Evolutionary conservation across 768 basidiomycete species (phyloP).

Genomic region (Trametes meyenii): DNA sequence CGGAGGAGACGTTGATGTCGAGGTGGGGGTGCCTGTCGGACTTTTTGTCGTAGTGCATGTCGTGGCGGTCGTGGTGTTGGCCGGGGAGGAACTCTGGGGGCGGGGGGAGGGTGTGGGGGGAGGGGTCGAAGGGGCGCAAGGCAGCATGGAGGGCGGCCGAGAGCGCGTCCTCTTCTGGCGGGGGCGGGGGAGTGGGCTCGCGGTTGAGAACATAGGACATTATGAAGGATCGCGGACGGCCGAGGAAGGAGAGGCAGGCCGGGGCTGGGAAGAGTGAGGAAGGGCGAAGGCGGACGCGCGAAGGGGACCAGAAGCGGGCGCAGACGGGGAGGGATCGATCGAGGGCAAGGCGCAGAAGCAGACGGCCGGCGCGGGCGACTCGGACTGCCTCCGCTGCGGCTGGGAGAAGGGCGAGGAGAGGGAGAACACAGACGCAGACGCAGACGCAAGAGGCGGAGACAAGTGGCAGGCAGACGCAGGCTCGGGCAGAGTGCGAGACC

Average conservation of each 20-base stretch:
- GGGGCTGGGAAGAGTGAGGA: neutral
- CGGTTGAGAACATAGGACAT: slow-evolving; percentile 42
- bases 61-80: slow-evolving; percentile 26
- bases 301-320: neutral
- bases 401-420: neutral
- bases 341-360: neutral
- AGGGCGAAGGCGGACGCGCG: neutral
- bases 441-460: neutral
- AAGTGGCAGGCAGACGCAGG: neutral
- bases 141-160: slow-evolving; percentile 44
- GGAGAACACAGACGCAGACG: neutral
- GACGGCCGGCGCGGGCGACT: neutral
- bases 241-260: slow-evolving; percentile 7
- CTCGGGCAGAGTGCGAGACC: neutral
- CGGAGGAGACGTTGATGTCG: slow-evolving; percentile 76
- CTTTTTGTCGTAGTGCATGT: slow-evolving; percentile 40
- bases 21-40: slow-evolving; percentile 56
- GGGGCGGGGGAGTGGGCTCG: slow-evolving; percentile 37
- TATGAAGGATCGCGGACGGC: slow-evolving; percentile 7
- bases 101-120: slow-evolving; percentile 18
- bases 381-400: neutral
- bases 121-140: slow-evolving; percentile 33
- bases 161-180: slow-evolving; percentile 39
- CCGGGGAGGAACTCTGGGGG: slow-evolving; percentile 20
- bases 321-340: neutral